Conservation (phyloP, 352 stramenopile species). For the Phytophthora tentaculata region DNA sequence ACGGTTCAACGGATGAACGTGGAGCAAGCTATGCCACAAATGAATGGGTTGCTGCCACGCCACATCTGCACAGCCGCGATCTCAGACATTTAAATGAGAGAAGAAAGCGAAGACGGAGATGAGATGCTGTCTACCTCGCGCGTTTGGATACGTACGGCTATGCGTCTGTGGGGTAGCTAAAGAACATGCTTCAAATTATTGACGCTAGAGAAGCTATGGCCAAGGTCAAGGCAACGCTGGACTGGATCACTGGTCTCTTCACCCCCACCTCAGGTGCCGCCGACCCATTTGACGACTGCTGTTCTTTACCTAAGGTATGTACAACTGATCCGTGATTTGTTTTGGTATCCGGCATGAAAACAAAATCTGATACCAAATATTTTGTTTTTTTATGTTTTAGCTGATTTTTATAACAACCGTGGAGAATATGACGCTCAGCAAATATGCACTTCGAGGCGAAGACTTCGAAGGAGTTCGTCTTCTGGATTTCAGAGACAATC, state of each 20-base stretch:
- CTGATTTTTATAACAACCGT: not conserved
- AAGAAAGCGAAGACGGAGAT: conserved; percentile 5
- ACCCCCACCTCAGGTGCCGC: not conserved
- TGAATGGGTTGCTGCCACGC: not conserved
- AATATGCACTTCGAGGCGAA: no score
- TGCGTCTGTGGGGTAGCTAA: conserved; percentile 1
- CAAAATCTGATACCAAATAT: not conserved
- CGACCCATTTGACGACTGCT: not conserved
- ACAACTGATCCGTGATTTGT: not conserved
- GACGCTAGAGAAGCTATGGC: conserved; percentile 2
- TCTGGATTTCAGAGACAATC: conserved; percentile 12
- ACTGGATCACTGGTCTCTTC: not conserved
- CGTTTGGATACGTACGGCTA: conserved; percentile 8
- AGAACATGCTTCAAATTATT: conserved; percentile 1
- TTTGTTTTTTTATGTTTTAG: not conserved
- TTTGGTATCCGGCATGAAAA: not conserved
- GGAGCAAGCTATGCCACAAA: not conserved
- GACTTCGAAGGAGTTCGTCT: no score
- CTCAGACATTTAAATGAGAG: conserved; percentile 8
- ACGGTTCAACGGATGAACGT: conserved; percentile 13
- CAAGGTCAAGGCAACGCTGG: not conserved
- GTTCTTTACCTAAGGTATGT: conserved; percentile 9
- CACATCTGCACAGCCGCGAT: conserved; percentile 3
- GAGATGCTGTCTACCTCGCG: not conserved
- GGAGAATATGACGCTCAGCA: no score